A percentile compares a stretch with the other conserved stretches of the same genome.
Evolutionary conservation across 495 filamentous ascomycete species (phyloP).

Genomic region (Podospora sp.): DNA sequence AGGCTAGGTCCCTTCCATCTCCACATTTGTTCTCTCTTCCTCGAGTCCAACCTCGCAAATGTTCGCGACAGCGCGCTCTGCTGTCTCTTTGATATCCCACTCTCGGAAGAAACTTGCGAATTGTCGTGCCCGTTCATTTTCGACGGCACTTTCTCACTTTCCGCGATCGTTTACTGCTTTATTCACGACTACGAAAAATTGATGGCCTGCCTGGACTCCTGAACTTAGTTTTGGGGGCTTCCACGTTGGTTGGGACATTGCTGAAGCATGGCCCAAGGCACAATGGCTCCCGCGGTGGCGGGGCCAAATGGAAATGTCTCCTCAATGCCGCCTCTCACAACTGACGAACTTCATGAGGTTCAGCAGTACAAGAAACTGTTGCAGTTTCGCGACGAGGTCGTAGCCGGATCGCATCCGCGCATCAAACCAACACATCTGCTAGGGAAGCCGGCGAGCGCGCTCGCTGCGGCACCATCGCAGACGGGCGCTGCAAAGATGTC

Average conservation of each 20-base stretch:
- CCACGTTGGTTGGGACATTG: background rate
- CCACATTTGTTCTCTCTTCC: no score
- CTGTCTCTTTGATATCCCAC: no score
- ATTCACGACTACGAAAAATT: background rate
- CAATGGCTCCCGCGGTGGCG: slow-evolving; percentile 19
- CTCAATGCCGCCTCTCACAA: slow-evolving; percentile 27
- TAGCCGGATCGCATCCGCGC: slow-evolving; percentile 38
- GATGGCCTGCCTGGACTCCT: background rate
- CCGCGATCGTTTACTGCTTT: background rate
- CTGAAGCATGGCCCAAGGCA: slow-evolving; percentile 27
- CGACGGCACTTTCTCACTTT: no score
- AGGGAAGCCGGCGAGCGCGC: slow-evolving; percentile 47
- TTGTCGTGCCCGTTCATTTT: no score
- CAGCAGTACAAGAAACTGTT: slow-evolving; percentile 41
- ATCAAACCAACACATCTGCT: slow-evolving; percentile 52
- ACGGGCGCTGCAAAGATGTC: slow-evolving; percentile 26
- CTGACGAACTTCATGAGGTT: slow-evolving; percentile 31
- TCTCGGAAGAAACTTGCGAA: background rate
- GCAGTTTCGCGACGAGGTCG: slow-evolving; percentile 41
- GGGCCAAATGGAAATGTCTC: slow-evolving; percentile 10
- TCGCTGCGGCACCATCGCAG: slow-evolving; percentile 15
- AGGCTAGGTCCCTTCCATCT: no score
- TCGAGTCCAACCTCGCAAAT: no score
- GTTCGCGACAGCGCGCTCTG: no score
- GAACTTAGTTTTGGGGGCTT: background rate